Evolutionary conservation across 2,329 filamentous ascomycete species (phyloP).

Genomic region (Nigrospora osmanthi): DNA sequence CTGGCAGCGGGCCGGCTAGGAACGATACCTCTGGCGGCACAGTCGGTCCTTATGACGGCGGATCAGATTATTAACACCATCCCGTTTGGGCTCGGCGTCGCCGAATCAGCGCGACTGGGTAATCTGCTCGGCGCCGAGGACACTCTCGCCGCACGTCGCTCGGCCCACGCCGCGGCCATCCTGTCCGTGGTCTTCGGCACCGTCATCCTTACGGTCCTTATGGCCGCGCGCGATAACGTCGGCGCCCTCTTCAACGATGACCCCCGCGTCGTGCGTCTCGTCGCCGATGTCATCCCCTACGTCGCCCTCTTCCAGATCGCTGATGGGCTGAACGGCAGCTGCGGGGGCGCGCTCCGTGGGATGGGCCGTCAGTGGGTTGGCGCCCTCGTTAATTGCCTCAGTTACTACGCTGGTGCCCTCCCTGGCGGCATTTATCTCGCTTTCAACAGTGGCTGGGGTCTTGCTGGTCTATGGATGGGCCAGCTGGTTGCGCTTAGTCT

Average conservation of each 20-base stretch:
- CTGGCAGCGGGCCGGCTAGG: constrained; percentile 75
- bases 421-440: constrained; percentile 4
- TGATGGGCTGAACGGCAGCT: constrained; percentile 78
- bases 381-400: constrained; percentile 71
- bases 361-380: constrained; percentile 86
- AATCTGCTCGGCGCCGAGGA: constrained; percentile 69
- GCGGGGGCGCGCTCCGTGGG: constrained; percentile 71
- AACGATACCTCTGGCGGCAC: constrained; percentile 70
- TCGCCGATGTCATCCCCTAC: constrained; percentile 72
- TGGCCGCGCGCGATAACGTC: constrained; percentile 65
- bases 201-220: constrained; percentile 58
- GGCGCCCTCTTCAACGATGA: constrained; percentile 79
- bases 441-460: constrained; percentile 5
- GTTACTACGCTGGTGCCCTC: constrained; percentile 76
- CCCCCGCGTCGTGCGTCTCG: constrained; percentile 60
- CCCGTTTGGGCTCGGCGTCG: constrained; percentile 79
- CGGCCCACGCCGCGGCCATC: constrained; percentile 68
- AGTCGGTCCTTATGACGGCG: constrained; percentile 84
- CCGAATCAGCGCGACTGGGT: constrained; percentile 68
- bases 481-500: constrained; percentile 76
- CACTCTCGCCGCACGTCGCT: constrained; percentile 56
- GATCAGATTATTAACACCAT: constrained; percentile 82
- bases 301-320: constrained; percentile 88
- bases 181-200: constrained; percentile 63
- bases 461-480: constrained; percentile 67